These are phyloP conservation scores for Rosa rugosa DNA, from an alignment of 306 rosid species.

Conservation along the genomic window DNA sequence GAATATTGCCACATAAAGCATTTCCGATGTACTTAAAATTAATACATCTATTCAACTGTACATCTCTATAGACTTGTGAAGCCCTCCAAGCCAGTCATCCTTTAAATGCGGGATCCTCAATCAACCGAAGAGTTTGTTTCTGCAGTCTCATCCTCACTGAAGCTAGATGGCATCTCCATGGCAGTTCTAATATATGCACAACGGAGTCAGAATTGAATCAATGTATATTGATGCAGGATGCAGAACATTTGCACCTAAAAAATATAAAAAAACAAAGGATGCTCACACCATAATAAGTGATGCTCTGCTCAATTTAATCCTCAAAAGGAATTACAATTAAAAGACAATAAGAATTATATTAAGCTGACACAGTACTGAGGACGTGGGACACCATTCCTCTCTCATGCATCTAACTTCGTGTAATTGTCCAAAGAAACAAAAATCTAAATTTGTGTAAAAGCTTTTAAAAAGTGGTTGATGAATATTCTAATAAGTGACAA, in stretches of 20 bases:
- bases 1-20: slow-evolving; percentile 18
- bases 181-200: slow-evolving; percentile 52
- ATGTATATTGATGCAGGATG: background rate
- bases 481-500: background rate
- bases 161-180: slow-evolving; percentile 69
- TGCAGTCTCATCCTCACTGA: slow-evolving; percentile 84
- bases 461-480: background rate
- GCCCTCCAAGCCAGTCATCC: slow-evolving; percentile 27
- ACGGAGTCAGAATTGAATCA: slow-evolving; percentile 23
- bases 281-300: background rate
- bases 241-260: too few relatives aligned
- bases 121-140: slow-evolving; percentile 74
- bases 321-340: background rate
- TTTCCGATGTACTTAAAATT: slow-evolving; percentile 10
- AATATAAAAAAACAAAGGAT: background rate
- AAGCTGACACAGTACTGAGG: background rate
- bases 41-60: slow-evolving; percentile 45
- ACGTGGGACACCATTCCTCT: background rate
- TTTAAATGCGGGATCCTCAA: slow-evolving; percentile 30
- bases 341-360: background rate
- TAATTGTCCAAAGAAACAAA: background rate
- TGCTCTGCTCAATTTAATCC: background rate
- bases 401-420: background rate
- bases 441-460: background rate
- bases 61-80: slow-evolving; percentile 37